Evolutionary conservation across 805 yeast genomes (phyloP).

Genomic region (Nakazawaea pomicola): DNA sequence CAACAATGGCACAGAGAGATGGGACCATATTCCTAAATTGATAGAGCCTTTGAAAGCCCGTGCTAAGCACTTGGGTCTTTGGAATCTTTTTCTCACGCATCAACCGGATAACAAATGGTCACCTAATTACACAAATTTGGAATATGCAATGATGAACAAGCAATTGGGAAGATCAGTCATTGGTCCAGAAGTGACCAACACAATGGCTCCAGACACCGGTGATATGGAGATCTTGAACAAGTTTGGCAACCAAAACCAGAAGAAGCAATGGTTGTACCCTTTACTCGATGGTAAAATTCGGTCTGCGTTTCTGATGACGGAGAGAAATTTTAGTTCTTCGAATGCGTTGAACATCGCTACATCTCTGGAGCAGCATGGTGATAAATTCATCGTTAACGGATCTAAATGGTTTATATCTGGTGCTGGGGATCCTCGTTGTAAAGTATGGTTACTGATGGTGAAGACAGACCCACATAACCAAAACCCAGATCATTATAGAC

Average conservation of each 20-base stretch:
- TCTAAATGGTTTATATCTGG: slow-evolving; percentile 71
- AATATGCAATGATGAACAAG: slow-evolving; percentile 62
- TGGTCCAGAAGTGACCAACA: slow-evolving; percentile 58
- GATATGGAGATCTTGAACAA: slow-evolving; percentile 45
- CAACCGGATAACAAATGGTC: slow-evolving; percentile 29
- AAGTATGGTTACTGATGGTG: slow-evolving; percentile 50
- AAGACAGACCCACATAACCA: slow-evolving; percentile 31
- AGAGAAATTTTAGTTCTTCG: slow-evolving; percentile 53
- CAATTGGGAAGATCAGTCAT: slow-evolving; percentile 49
- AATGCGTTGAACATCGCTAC: slow-evolving; percentile 56
- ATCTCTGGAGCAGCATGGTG: slow-evolving; percentile 38
- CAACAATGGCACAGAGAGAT: slow-evolving; percentile 35
- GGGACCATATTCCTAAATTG: slow-evolving; percentile 42
- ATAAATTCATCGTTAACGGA: slow-evolving; percentile 46
- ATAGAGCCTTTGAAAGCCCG: slow-evolving; percentile 46
- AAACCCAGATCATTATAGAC: slow-evolving; percentile 34
- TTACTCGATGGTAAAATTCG: slow-evolving; percentile 49
- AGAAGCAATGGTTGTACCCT: slow-evolving; percentile 40
- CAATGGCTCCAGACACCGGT: slow-evolving; percentile 62
- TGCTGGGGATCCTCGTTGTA: slow-evolving; percentile 62
- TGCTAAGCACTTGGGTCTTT: slow-evolving; percentile 48
- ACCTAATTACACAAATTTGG: slow-evolving; percentile 56
- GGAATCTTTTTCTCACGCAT: slow-evolving; percentile 55
- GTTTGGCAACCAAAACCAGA: slow-evolving; percentile 36
- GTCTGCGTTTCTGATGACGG: slow-evolving; percentile 64